Evolutionary conservation across 106 monocot genomes (phyloP).

Genomic region (Dendrobium nobile): DNA sequence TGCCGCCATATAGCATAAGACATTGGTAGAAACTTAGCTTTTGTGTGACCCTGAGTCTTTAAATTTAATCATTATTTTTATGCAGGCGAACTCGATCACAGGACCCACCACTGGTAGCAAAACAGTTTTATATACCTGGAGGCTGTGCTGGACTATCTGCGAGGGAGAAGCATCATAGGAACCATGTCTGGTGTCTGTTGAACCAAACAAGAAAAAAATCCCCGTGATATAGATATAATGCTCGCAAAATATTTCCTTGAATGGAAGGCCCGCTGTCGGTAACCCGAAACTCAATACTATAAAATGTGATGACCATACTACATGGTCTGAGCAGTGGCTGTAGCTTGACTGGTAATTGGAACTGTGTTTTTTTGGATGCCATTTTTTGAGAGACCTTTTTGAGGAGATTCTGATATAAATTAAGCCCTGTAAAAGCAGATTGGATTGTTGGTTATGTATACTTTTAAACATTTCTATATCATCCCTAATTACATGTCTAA

Average conservation of each 20-base stretch:
- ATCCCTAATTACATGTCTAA: background rate
- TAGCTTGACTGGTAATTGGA: background rate
- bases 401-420: background rate
- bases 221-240: constrained; percentile 71
- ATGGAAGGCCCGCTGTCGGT: constrained; percentile 60
- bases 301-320: constrained; percentile 59
- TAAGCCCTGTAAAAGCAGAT: background rate
- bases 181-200: constrained; percentile 77
- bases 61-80: background rate
- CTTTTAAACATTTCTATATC: background rate
- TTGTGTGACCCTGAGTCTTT: background rate
- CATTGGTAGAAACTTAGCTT: no score
- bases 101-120: constrained; percentile 86
- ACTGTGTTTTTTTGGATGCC: background rate
- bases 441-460: background rate
- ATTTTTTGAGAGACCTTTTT: background rate
- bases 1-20: no score
- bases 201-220: constrained; percentile 84
- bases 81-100: constrained; percentile 75
- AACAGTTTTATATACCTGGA: constrained; percentile 88
- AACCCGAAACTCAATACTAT: constrained; percentile 62
- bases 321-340: background rate
- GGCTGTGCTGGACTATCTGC: constrained; percentile 65
- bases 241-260: constrained; percentile 61
- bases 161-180: constrained; percentile 74